Evolutionary conservation across 2,329 filamentous ascomycete genomes (phyloP), one percentile per base, ranked within the genome.

Genomic region (Calonectria pseudoturangicola): DNA sequence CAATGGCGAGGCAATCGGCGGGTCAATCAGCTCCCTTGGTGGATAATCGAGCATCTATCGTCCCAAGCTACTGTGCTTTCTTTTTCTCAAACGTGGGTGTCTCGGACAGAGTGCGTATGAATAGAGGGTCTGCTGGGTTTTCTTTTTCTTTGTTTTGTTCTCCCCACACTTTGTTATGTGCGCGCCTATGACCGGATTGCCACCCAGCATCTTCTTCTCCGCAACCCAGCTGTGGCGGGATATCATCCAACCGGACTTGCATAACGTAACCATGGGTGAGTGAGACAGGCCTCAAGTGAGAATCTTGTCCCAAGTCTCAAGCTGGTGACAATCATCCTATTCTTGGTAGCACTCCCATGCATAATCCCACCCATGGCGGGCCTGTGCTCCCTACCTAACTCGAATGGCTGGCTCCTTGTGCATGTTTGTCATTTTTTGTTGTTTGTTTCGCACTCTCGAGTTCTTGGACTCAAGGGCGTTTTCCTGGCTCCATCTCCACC

Each of bases 371-470:
- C 36, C 62, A 51, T 36, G 47, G 12, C 27, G 28, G 3, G 50
- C 27, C 58, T 50, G 60, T 69, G 65, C 60, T 64, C 56, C 58
- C 48, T 71, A 68, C 68, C 75, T 21, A 58, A 39, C n/a, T 33
- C 36, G 51, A 58, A 39, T 58, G 63, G 27, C 68, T 77, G 63
- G 27, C 68, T 77, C 75, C 75, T 66, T 69, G 74, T 66, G 63
- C 60, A 68, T 56, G 63, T 43, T 50, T 62, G 56, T 45, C 36
- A 43, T 25, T 62, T 41, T n/a, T 33, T 62, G 25, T n/a, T 64
- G 25, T 39, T 54, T 33, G n/a, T 64, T 58, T 39, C 51, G 51
- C 51, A 21, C n/a, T 58, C n/a, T 58, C 28, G 18, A 33, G 28
- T 36, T 58, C 51, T 36, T 25, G 21, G n/a, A 16, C 30, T 39